Conservation (phyloP, 2,329 filamentous ascomycete species). For the Aspergillus luchuensis region DNA sequence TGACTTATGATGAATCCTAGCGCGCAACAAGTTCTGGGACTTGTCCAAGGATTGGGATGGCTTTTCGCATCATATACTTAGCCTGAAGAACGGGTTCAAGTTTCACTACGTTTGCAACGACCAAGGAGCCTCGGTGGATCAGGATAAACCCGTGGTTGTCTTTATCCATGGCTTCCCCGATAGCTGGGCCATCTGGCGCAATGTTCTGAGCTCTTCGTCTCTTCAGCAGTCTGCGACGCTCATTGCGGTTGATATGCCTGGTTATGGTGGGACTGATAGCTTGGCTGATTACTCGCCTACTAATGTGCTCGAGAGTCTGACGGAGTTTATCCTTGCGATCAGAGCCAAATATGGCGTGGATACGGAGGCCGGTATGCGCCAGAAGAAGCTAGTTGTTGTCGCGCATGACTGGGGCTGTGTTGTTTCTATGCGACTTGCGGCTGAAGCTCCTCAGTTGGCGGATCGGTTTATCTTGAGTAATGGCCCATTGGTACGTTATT, state of each 20-base stretch:
- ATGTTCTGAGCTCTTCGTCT: conserved; percentile 47
- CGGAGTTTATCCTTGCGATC: conserved; percentile 56
- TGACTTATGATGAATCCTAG: conserved; percentile 33
- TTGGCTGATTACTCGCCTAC: conserved; percentile 53
- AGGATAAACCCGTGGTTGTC: conserved; percentile 48
- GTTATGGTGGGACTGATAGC: conserved; percentile 60
- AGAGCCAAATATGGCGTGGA: conserved; percentile 50
- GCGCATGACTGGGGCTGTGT: conserved; percentile 60
- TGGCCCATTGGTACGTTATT: conserved; percentile 52
- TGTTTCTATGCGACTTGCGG: conserved; percentile 57
- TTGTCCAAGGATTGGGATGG: conserved; percentile 50
- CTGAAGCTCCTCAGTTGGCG: conserved; percentile 58
- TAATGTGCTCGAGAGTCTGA: conserved; percentile 55
- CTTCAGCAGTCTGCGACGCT: conserved; percentile 47
- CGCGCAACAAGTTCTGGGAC: conserved; percentile 57
- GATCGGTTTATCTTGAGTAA: conserved; percentile 59
- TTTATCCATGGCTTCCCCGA: conserved; percentile 64
- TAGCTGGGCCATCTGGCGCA: conserved; percentile 58
- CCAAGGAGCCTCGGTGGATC: conserved; percentile 17
- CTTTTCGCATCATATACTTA: conserved; percentile 56
- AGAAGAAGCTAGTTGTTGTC: conserved; percentile 52
- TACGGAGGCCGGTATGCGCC: conserved; percentile 28
- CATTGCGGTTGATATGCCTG: conserved; percentile 60
- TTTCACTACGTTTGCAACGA: conserved; percentile 58
- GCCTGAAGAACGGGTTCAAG: conserved; percentile 51